Evolutionary conservation across 306 rosid species (phyloP).

Genomic region (peach (Prunus persica)): DNA sequence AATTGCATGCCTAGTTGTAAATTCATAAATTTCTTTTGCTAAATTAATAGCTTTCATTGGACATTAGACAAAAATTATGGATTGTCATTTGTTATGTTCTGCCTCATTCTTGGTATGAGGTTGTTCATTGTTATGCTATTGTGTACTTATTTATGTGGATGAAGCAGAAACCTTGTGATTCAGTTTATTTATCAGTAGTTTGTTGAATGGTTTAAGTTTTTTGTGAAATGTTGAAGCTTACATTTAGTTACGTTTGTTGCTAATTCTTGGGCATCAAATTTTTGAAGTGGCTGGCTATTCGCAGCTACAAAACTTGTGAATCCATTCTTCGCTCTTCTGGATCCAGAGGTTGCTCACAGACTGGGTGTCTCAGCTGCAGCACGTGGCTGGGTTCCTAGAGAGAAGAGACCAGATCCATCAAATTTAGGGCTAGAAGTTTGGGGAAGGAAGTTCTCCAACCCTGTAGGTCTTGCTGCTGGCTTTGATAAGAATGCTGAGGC

Average conservation of each 20-base stretch:
- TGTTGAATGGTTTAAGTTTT: background rate
- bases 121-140: background rate
- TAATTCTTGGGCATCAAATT: constrained; percentile 26
- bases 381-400: constrained; percentile 96
- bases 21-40: background rate
- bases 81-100: background rate
- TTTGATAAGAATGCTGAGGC: constrained; percentile 98
- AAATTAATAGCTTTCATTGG: background rate
- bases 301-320: constrained; percentile 88
- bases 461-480: constrained; percentile 97
- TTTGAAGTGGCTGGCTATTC: constrained; percentile 94
- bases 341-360: constrained; percentile 83
- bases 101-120: background rate
- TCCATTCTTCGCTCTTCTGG: constrained; percentile 89
- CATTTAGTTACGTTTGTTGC: constrained; percentile 20
- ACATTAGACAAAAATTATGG: background rate
- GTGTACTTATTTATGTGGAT: background rate
- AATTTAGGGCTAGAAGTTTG: constrained; percentile 81
- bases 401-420: constrained; percentile 79
- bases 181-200: constrained; percentile 2
- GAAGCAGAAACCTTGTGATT: background rate
- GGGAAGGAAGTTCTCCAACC: constrained; percentile 97
- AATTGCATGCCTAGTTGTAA: background rate
- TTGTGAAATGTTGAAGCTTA: constrained; percentile 12
- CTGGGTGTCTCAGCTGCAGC: constrained; percentile 90